Conservation (phyloP, 805 yeast genomes). For the Naumovozyma baii region DNA sequence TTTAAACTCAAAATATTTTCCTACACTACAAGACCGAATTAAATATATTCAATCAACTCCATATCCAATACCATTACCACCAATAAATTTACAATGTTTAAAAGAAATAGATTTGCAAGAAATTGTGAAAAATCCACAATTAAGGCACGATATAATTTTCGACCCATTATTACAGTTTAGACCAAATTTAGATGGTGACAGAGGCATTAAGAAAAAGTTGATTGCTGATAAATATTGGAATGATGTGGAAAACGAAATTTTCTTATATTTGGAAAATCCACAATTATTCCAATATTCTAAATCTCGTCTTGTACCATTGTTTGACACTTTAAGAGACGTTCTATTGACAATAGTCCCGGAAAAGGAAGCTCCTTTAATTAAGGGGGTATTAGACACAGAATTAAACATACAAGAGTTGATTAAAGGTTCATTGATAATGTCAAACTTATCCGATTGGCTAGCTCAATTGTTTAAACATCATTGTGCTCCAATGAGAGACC, state of each 20-base stretch:
- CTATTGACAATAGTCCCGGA: constrained; percentile 66
- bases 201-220: constrained; percentile 69
- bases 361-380: constrained; percentile 58
- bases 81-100: constrained; percentile 70
- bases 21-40: constrained; percentile 21
- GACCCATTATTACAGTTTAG: constrained; percentile 89
- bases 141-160: constrained; percentile 85
- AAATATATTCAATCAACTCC: constrained; percentile 14
- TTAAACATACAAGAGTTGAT: constrained; percentile 64
- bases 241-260: constrained; percentile 61
- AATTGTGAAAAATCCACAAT: constrained; percentile 81
- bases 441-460: constrained; percentile 62
- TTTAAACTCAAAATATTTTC: constrained; percentile 2
- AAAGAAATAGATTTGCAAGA: constrained; percentile 83
- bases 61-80: constrained; percentile 53
- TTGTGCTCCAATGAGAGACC: constrained; percentile 93
- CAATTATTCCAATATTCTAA: constrained; percentile 25
- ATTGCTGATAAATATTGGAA: constrained; percentile 79
- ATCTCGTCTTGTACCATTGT: constrained; percentile 53
- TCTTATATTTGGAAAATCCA: constrained; percentile 30
- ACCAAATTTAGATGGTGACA: constrained; percentile 83
- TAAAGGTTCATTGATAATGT: constrained; percentile 64
- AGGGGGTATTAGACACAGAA: constrained; percentile 67
- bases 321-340: constrained; percentile 70
- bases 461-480: constrained; percentile 72